Base-by-base conservation (phyloP, 1,284 basidiomycete genomes). In the Thecaphora thlaspeos region DNA sequence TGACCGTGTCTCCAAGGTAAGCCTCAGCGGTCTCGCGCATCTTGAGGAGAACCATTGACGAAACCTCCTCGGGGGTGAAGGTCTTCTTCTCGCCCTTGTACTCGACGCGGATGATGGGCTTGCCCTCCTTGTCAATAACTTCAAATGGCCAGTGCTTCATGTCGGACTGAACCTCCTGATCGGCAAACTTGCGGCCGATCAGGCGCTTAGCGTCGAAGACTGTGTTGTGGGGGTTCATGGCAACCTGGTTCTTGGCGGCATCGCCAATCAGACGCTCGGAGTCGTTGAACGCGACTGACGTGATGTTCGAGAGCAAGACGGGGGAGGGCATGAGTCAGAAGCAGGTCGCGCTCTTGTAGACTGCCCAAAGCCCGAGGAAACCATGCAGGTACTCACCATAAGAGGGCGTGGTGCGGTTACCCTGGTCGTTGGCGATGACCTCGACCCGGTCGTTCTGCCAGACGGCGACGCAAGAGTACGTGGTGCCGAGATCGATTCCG, bases 21-120 rank as follows among this genome's bases (percentile, higher is more conserved):
- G 93, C 89, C 83, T 97, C 94, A 43, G 93, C 93, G 53, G 87
- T 91, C 83, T 97, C 94, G 84, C 90, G 92, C 94, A 97, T 97
- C 85, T 97, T 97, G 70, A 86, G 82, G 57, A 96, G 85, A 68
- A 98, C 85, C 93, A 98, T 98, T 56, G 94, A 92, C 3, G 92
- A 96, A 75, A 98, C 87, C 81, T 97, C 93, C 80, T 96, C 91
- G 38, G 92, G 91, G 22, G 90, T 89, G 79, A 96, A 96, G 81
- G 88, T 86, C 83, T 96, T 95, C 68, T 83, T 82, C 82, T 95
- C 91, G 54, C 91, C 91, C 68, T 88, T 87, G 84, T 94, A 92
- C 78, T 89, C 84, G 55, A 97, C 90, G 60, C 85, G 81, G 74
- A 97, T 86, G 82, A 88, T 87, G 26, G 93, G 94, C 83, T 95